Percentiles rank a stretch among this genome's conserved stretches.
Conservation (phyloP, 768 basidiomycete species). For the Hericium rajendrae region DNA sequence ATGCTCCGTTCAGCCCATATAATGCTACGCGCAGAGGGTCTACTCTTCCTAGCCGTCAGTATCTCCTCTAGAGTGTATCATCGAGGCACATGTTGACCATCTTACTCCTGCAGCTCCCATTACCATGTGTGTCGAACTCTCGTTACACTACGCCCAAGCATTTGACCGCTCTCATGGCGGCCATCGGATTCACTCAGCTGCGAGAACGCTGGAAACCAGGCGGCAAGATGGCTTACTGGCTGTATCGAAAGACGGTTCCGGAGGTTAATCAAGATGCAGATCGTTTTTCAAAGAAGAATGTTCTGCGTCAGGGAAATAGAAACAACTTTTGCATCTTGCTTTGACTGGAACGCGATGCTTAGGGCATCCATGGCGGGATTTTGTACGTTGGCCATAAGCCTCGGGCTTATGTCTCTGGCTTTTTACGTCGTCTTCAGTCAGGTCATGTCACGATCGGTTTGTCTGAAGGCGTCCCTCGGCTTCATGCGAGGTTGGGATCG, state of each 20-base stretch:
- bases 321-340: conserved; percentile 72
- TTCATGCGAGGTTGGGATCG: too few relatives aligned
- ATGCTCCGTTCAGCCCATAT: conserved; percentile 58
- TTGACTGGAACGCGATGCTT: conserved; percentile 3
- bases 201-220: conserved; percentile 51
- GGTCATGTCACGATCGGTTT: too few relatives aligned
- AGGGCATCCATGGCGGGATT: too few relatives aligned
- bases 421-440: too few relatives aligned
- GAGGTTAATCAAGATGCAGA: conserved; percentile 9
- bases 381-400: too few relatives aligned
- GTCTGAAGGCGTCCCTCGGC: too few relatives aligned
- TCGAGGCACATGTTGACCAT: not conserved
- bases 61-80: not conserved
- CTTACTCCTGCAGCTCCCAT: conserved; percentile 53
- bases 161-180: conserved; percentile 45
- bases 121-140: conserved; percentile 80
- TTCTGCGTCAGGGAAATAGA: conserved; percentile 53
- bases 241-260: conserved; percentile 45
- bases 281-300: conserved; percentile 42
- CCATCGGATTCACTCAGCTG: conserved; percentile 55
- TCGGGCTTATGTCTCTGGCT: too few relatives aligned
- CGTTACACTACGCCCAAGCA: conserved; percentile 63
- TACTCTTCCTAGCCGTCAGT: conserved; percentile 66
- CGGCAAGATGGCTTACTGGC: conserved; percentile 85
- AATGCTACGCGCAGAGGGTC: conserved; percentile 44